A percentile compares a stretch with the other conserved stretches of the same genome.
phyloP scores from a whole-genome alignment of 768 basidiomycete species.

The Cantharellus anzutake region DNA sequence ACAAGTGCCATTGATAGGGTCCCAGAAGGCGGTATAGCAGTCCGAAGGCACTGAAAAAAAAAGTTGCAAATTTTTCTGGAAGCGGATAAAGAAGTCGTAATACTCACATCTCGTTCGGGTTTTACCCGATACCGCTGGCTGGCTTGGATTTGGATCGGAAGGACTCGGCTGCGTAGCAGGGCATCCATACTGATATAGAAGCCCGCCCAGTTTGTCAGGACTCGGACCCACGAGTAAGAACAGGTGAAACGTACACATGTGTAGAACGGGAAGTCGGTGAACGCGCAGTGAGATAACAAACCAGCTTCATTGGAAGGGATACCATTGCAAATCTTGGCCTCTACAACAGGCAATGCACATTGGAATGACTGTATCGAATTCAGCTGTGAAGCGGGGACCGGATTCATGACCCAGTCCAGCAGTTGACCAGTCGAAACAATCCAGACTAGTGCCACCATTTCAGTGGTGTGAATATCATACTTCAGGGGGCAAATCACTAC shows the following conservation, averaged over 20 bases:
- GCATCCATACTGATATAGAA: constrained; percentile 43
- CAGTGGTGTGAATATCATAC: background rate
- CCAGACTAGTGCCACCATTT: constrained; percentile 29
- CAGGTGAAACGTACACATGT: constrained; percentile 34
- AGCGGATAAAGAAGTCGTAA: constrained; percentile 2
- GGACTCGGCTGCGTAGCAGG: constrained; percentile 35
- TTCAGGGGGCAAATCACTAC: constrained; percentile 9
- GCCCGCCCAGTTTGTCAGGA: background rate
- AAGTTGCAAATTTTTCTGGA: no score
- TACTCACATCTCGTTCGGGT: constrained; percentile 37
- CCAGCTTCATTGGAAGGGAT: constrained; percentile 51
- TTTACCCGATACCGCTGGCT: constrained; percentile 27
- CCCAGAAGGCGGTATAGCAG: constrained; percentile 69
- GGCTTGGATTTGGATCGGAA: constrained; percentile 45
- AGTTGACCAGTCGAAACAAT: constrained; percentile 55
- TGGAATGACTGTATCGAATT: constrained; percentile 32
- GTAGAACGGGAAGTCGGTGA: constrained; percentile 59
- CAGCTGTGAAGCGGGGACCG: constrained; percentile 42
- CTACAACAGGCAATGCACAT: constrained; percentile 40
- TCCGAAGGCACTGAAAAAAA: constrained; percentile 34
- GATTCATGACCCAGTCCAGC: constrained; percentile 55
- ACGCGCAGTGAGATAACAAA: constrained; percentile 38
- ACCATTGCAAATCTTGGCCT: constrained; percentile 52
- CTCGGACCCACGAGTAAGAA: background rate
- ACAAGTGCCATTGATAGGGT: constrained; percentile 48